Evolutionary conservation across 2,329 filamentous ascomycete species (phyloP).

Genomic region (Monosporascus sp.): DNA sequence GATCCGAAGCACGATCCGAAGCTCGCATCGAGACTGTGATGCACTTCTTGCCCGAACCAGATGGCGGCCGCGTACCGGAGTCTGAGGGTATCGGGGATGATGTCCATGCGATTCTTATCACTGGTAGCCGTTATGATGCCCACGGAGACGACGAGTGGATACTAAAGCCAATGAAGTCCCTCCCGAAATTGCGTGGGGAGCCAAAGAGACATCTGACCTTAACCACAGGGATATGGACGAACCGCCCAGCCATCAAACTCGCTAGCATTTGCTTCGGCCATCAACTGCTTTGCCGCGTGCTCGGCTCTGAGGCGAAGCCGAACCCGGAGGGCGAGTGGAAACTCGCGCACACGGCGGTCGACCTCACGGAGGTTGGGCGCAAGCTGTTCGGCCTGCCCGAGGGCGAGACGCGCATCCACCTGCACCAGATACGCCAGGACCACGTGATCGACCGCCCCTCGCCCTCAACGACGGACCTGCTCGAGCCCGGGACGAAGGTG

Average conservation of each 20-base stretch:
- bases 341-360: slow-evolving; percentile 59
- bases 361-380: slow-evolving; percentile 60
- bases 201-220: too few relatives aligned
- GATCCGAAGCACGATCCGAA: slow-evolving; percentile 48
- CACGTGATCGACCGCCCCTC: slow-evolving; percentile 46
- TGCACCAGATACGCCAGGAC: slow-evolving; percentile 80
- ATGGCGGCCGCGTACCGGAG: slow-evolving; percentile 41
- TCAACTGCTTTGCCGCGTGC: slow-evolving; percentile 68
- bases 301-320: slow-evolving; percentile 62
- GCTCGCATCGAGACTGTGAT: slow-evolving; percentile 50
- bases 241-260: slow-evolving; percentile 48
- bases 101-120: slow-evolving; percentile 70
- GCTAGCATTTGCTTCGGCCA: slow-evolving; percentile 80
- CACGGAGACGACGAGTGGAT: slow-evolving; percentile 72
- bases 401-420: slow-evolving; percentile 34
- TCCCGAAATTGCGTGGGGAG: too few relatives aligned
- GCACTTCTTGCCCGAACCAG: slow-evolving; percentile 47
- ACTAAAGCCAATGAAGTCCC: slow-evolving; percentile 56
- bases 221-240: slow-evolving; percentile 42
- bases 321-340: slow-evolving; percentile 67
- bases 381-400: slow-evolving; percentile 59
- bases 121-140: slow-evolving; percentile 64
- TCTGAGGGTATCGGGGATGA: slow-evolving; percentile 46
- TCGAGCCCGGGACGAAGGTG: slow-evolving; percentile 36
- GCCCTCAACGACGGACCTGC: slow-evolving; percentile 49